These are phyloP conservation scores for Barnettozyma siamensis DNA, from an alignment of 805 yeast species.

Conservation along the genomic window DNA sequence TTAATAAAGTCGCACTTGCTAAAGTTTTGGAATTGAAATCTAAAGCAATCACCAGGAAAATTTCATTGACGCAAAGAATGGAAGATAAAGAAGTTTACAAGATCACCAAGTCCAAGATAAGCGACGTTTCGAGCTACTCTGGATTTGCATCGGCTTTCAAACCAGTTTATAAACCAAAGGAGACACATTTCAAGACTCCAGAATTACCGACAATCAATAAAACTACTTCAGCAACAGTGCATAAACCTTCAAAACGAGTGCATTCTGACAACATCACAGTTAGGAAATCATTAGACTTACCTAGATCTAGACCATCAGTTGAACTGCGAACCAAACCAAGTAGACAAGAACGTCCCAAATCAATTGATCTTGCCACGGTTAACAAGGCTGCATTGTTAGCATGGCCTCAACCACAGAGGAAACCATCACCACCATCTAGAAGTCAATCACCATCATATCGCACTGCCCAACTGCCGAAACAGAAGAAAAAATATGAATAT, in stretches of 20 bases:
- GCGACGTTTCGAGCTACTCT: slow-evolving; percentile 20
- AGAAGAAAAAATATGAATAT: slow-evolving; percentile 19
- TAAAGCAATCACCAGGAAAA: slow-evolving; percentile 15
- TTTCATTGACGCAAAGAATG: slow-evolving; percentile 10
- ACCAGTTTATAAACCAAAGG: not conserved
- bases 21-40: slow-evolving; percentile 16
- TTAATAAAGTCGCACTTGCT: slow-evolving; percentile 14
- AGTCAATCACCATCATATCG: not conserved
- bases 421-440: slow-evolving; percentile 10
- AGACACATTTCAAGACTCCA: not conserved
- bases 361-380: slow-evolving; percentile 19
- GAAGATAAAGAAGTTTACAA: slow-evolving; percentile 10
- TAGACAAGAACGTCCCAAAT: slow-evolving; percentile 20
- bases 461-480: not conserved
- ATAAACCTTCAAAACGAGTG: not conserved
- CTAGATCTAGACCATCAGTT: slow-evolving; percentile 11
- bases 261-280: not conserved
- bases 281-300: slow-evolving; percentile 15
- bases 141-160: slow-evolving; percentile 23
- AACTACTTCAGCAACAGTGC: slow-evolving; percentile 2
- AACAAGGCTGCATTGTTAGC: slow-evolving; percentile 24
- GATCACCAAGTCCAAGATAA: slow-evolving; percentile 11
- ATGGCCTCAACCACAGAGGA: slow-evolving; percentile 19
- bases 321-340: slow-evolving; percentile 7
- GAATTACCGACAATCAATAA: not conserved